These are phyloP conservation scores for Suillus clintonianus DNA, from an alignment of 768 basidiomycete species.

Conservation along the genomic window DNA sequence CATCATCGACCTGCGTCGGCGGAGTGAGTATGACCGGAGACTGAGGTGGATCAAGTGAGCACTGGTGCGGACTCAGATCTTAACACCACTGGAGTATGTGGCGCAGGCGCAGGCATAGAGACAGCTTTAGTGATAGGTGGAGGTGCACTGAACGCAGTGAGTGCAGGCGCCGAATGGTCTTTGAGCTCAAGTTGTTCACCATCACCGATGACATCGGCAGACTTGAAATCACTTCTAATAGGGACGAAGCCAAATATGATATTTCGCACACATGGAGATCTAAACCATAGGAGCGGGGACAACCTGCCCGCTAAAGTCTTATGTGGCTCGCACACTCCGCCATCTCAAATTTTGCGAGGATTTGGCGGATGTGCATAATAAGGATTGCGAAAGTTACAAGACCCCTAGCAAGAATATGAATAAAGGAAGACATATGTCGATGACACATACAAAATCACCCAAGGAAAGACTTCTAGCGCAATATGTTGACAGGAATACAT, in stretches of 20 bases:
- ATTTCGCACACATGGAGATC: neutral
- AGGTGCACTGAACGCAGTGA: slow-evolving; percentile 22
- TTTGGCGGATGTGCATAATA: slow-evolving; percentile 59
- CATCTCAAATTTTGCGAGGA: slow-evolving; percentile 60
- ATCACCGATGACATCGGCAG: no score
- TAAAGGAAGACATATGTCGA: neutral
- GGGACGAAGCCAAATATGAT: neutral
- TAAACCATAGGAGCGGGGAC: neutral
- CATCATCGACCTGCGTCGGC: slow-evolving; percentile 22
- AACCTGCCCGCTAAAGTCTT: slow-evolving; percentile 27
- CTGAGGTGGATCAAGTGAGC: slow-evolving; percentile 5
- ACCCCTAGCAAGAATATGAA: slow-evolving; percentile 45
- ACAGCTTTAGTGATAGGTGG: slow-evolving; percentile 35
- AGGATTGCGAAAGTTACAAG: slow-evolving; percentile 63
- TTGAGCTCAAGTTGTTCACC: no score
- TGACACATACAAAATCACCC: slow-evolving; percentile 66
- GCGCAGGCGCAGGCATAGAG: slow-evolving; percentile 22
- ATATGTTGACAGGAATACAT: slow-evolving; percentile 77
- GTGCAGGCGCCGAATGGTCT: no score
- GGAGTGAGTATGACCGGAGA: slow-evolving; percentile 17
- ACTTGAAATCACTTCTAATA: no score
- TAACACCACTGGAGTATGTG: slow-evolving; percentile 12
- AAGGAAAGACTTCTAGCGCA: slow-evolving; percentile 72
- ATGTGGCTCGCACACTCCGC: slow-evolving; percentile 62
- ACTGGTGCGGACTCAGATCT: slow-evolving; percentile 15